Percentiles rank a stretch among this genome's conserved stretches.
phyloP scores from a whole-genome alignment of 305 asterid species.

The Euphrasia arctica region DNA sequence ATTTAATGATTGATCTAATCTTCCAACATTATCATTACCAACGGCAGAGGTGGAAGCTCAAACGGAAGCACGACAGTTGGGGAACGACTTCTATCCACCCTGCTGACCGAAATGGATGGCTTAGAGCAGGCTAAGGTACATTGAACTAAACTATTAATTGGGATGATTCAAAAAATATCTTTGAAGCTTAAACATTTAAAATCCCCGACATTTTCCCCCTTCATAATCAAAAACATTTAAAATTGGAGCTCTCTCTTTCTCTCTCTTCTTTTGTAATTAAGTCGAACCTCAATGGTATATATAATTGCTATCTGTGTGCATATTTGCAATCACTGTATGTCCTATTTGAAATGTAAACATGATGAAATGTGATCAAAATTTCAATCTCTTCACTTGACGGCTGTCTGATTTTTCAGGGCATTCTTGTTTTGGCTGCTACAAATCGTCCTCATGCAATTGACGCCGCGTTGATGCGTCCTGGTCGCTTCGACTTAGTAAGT shows the following conservation, averaged over 20 bases:
- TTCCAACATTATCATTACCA: slow-evolving; percentile 12
- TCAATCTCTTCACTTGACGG: slow-evolving; percentile 5
- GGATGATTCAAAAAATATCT: neutral
- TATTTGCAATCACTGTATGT: neutral
- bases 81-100: slow-evolving; percentile 82
- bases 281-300: neutral
- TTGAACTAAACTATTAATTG: slow-evolving; percentile 19
- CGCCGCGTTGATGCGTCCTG: slow-evolving; percentile 92
- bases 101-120: slow-evolving; percentile 98
- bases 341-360: slow-evolving; percentile 14
- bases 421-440: slow-evolving; percentile 97
- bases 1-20: slow-evolving; percentile 11
- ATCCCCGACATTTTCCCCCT: neutral
- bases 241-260: neutral
- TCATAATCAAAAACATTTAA: neutral
- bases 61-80: slow-evolving; percentile 72
- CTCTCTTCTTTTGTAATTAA: neutral
- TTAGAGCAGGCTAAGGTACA: slow-evolving; percentile 82
- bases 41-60: slow-evolving; percentile 72
- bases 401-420: slow-evolving; percentile 49
- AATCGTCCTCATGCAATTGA: slow-evolving; percentile 94
- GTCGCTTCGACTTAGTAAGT: slow-evolving; percentile 89
- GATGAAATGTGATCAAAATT: slow-evolving; percentile 1
- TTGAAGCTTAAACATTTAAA: neutral
- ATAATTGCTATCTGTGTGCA: neutral